These are phyloP conservation scores for Asparagopsis taxiformis DNA, from an alignment of 31 red algal species.

Conservation along the genomic window DNA sequence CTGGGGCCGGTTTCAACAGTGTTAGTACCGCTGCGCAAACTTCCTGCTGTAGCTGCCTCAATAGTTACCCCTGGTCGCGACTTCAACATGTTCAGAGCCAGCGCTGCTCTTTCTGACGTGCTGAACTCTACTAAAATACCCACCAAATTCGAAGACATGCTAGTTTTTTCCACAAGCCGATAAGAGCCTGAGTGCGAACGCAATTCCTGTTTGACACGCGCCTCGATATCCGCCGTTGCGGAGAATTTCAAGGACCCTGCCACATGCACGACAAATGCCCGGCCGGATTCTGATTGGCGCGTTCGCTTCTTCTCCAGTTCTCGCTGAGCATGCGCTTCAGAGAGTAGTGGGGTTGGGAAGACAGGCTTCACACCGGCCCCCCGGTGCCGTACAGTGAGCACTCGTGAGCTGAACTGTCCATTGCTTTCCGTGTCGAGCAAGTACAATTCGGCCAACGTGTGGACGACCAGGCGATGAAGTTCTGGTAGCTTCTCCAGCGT, in stretches of 20 bases:
- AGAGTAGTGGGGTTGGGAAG: constrained; percentile 36
- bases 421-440: constrained; percentile 32
- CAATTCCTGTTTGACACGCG: constrained; percentile 9
- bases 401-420: not conserved
- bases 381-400: constrained; percentile 31
- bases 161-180: constrained; percentile 1
- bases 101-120: constrained; percentile 23
- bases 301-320: constrained; percentile 11
- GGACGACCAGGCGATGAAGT: constrained; percentile 44
- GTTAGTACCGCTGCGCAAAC: too few species aligned
- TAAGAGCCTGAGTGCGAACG: constrained; percentile 27
- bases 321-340: constrained; percentile 22
- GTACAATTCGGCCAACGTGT: constrained; percentile 49
- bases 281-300: constrained; percentile 10
- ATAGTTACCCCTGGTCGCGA: too few species aligned
- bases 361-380: constrained; percentile 53
- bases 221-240: constrained; percentile 6
- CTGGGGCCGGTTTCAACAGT: too few species aligned
- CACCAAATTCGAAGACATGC: constrained; percentile 30
- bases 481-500: constrained; percentile 40
- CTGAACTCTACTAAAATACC: constrained; percentile 47
- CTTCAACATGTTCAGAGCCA: too few species aligned
- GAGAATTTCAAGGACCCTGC: constrained; percentile 1
- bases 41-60: too few species aligned
- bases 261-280: constrained; percentile 25